Evolutionary conservation across 1,284 basidiomycete species (phyloP).

Genomic region (Trichosporon sp.): DNA sequence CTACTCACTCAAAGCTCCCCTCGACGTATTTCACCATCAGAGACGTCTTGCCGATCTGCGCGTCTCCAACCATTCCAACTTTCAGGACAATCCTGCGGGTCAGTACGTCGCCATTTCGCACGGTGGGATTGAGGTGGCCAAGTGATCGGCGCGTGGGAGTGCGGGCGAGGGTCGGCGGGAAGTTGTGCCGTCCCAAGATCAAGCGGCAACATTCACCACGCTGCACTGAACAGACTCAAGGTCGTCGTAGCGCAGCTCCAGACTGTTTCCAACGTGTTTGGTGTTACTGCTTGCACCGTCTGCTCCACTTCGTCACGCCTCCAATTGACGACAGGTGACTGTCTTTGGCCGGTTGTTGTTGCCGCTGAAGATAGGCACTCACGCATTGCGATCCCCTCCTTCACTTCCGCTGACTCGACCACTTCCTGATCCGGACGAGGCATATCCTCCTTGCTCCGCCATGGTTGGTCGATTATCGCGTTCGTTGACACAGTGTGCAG

Average conservation of each 20-base stretch:
- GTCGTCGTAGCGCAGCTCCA: no score
- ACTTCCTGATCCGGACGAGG: conserved; percentile 52
- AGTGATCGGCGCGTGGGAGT: background rate
- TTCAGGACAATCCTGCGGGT: conserved; percentile 83
- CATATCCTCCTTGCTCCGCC: conserved; percentile 50
- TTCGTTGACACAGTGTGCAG: background rate
- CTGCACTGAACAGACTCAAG: no score
- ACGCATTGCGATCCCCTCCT: conserved; percentile 50
- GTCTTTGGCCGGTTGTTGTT: background rate
- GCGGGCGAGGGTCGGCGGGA: background rate
- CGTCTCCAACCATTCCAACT: conserved; percentile 98
- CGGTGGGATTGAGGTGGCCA: background rate
- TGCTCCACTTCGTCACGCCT: conserved; percentile 10
- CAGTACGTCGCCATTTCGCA: conserved; percentile 3
- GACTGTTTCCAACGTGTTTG: background rate
- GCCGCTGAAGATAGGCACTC: conserved; percentile 27
- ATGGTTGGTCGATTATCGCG: conserved; percentile 31
- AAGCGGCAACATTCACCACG: background rate
- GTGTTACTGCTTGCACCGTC: background rate
- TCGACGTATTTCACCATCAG: conserved; percentile 99
- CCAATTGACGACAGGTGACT: background rate
- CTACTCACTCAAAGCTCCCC: conserved; percentile 76
- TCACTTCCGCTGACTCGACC: conserved; percentile 52
- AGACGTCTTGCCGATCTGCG: conserved; percentile 97
- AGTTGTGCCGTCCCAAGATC: background rate